A percentile compares a stretch with the other conserved stretches of the same genome.
Conservation (phyloP, 176 grass and related monocot species). For the Avena eriantha region DNA sequence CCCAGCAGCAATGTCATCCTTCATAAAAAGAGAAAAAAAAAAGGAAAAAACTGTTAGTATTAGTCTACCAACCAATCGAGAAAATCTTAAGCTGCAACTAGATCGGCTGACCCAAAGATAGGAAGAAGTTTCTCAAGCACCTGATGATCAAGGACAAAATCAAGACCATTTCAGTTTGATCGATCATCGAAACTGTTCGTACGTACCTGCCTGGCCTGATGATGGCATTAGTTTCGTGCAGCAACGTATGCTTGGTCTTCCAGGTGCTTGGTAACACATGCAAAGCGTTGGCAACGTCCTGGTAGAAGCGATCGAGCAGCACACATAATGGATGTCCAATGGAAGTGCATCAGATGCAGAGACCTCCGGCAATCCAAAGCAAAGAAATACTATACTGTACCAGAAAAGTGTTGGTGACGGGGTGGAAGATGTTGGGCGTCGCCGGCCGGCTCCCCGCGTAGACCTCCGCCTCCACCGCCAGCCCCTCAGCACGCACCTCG, state of each 20-base stretch:
- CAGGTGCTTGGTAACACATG: conserved; percentile 41
- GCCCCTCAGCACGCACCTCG: conserved; percentile 56
- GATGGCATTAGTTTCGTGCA: conserved; percentile 56
- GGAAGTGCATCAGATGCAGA: neutral
- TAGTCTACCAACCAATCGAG: neutral
- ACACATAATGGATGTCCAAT: neutral
- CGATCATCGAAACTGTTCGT: neutral
- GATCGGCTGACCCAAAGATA: neutral
- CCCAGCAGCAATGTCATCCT: conserved; percentile 77
- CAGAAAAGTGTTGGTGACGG: neutral
- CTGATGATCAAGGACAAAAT: neutral
- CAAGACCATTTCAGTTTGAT: neutral
- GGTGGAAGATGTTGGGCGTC: conserved; percentile 50
- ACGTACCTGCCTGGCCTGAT: conserved; percentile 53
- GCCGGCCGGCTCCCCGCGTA: conserved; percentile 35
- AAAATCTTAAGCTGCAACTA: neutral
- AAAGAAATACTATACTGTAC: too few species aligned
- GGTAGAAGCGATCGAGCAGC: neutral
- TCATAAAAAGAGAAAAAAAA: neutral
- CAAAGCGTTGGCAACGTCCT: conserved; percentile 44
- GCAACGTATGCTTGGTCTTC: conserved; percentile 39
- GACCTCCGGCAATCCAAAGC: too few species aligned
- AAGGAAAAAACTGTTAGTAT: neutral
- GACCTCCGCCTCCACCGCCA: conserved; percentile 51
- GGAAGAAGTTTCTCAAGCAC: neutral